Evolutionary conservation across 2,329 filamentous ascomycete species (phyloP), one percentile per base, ranked within the genome.

Genomic region (Beauveria medogensis): DNA sequence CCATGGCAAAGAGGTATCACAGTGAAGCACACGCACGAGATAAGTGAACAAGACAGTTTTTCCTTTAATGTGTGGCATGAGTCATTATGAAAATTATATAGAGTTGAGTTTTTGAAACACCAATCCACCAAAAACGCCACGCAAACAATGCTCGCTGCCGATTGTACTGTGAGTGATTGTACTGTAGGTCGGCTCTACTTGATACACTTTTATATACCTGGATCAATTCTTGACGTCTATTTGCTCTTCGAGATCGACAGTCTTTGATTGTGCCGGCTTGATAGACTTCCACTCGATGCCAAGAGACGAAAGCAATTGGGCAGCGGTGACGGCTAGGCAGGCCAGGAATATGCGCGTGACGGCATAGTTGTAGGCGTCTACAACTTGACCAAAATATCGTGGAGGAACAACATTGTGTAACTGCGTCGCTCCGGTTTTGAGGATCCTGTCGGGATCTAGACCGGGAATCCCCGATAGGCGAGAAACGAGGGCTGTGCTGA

Each of bases 211-310:
- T 22, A 18, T 34, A 18, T 12, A 12, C 16, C 14, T 9, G n/a
- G 34, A 26, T 56, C 41, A 58, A 18, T 22, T 51, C 20, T 58
- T 58, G 24, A 4, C n/a, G 8, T 51, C 55, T 14, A 3, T 50
- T 44, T 61, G 52, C 18, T 55, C 54, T 28, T 62, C 60, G 8
- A 43, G 26, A 53, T 62, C 60, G 22, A 22, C 18, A 24, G 54
- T 9, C 22, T 51, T 37, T 58, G 63, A 63, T 68, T 67, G 5
- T 30, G 59, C 26, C 40, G 55, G 55, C 67, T 82, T 89, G 67
- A 90, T 84, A 64, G 76, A 85, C 69, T 77, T 84, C 87, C 87
- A 90, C 70, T 89, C 81, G 65, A 90, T 80, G 24, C 79, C 79
- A 2, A 82, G 67, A 0, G 82, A 79, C 8, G 81, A 84, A 10